Evolutionary conservation across 176 grass and related monocot genomes (phyloP).

Genomic region (Oryza rufipogon): DNA sequence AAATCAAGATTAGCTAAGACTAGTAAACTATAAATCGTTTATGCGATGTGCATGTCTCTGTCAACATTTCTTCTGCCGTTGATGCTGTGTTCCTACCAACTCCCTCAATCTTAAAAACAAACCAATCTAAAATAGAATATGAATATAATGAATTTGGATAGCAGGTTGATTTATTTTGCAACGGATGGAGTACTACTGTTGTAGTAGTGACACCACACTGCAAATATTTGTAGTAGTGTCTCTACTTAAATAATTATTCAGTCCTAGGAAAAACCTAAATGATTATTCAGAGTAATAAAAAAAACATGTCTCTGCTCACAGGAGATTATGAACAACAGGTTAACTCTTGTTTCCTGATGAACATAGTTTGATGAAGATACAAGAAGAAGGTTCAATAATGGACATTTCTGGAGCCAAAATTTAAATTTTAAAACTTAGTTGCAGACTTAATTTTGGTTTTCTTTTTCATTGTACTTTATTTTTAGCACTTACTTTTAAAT

Average conservation of each 20-base stretch:
- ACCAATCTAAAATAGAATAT: too few relatives aligned
- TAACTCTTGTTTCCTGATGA: not conserved
- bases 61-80: not conserved
- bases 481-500: too few relatives aligned
- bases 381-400: not conserved
- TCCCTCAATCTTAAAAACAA: too few relatives aligned
- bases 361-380: not conserved
- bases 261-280: not conserved
- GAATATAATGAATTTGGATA: too few relatives aligned
- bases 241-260: too few relatives aligned
- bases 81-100: not conserved
- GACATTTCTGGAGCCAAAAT: not conserved
- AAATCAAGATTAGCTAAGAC: not conserved
- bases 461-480: too few relatives aligned
- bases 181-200: too few relatives aligned
- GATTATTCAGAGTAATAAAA: not conserved
- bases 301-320: not conserved
- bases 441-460: too few relatives aligned
- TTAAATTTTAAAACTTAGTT: too few relatives aligned
- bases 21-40: not conserved
- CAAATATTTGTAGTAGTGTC: too few relatives aligned
- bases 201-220: too few relatives aligned
- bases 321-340: not conserved
- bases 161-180: too few relatives aligned
- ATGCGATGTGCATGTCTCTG: not conserved